Evolutionary conservation across 2,329 filamentous ascomycete species (phyloP), one percentile per base, ranked within the genome.

Genomic region (Penicillium sp.): DNA sequence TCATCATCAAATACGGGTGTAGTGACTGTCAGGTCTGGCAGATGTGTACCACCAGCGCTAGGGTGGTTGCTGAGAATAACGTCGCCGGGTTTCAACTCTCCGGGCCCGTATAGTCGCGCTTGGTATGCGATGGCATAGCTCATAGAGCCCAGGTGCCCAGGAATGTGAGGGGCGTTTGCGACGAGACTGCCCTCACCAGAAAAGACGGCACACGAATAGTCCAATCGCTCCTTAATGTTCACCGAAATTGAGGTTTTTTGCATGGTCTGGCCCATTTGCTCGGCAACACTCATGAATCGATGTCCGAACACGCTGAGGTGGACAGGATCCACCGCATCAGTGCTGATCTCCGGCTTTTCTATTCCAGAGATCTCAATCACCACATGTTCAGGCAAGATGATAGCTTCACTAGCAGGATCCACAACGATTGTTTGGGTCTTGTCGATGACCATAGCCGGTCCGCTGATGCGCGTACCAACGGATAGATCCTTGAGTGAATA

Each of bases 211-310:
- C 89, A 93, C 0, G 87, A 91, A 68, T 90, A 93, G 68, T 93
- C 89, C 0, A 93, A 80, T 2, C 89, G 83, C 91, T 93, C 89
- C 70, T 92, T 93, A 66, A 92, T 89, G 66, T 91, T 93, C 0
- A 87, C 91, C 65, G 85, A 89, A 51, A 91, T 88, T 67, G 57
- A 59, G 0, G 89, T 92, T 77, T 91, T 92, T 67, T 92, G 89
- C n/a, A 92, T 75, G 10, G 89, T 87, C 47, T 88, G 79, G 1
- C 89, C 89, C 89, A 93, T 93, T 69, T 93, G 89, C 74, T 93
- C 89, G 2, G 89, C 89, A 65, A 93, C 91, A 12, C 87, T 86
- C 89, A 92, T 92, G 74, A 93, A 93, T 8, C 89, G 82, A 70
- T 93, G 89, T 1, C 87, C 88, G 62, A 93, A 92, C 57, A 93